Percentiles rank a stretch among this genome's conserved stretches.
These are phyloP conservation scores for Leucaena leucocephala DNA, from an alignment of 306 rosid species.

Conservation along the genomic window DNA sequence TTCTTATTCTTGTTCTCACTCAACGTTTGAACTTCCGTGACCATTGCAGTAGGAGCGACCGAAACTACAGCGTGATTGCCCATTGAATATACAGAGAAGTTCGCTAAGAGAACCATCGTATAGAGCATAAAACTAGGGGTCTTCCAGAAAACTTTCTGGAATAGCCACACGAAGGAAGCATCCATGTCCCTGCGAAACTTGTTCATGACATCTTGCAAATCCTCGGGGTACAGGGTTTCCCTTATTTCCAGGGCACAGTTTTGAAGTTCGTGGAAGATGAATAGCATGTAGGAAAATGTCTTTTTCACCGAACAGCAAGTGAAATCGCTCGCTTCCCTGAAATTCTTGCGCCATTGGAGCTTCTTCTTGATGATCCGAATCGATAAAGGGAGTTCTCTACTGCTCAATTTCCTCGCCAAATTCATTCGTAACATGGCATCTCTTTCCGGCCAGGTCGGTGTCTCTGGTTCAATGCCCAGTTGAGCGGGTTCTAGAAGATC, in stretches of 20 bases:
- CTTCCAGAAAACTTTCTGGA: slow-evolving; percentile 67
- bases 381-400: slow-evolving; percentile 55
- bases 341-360: slow-evolving; percentile 43
- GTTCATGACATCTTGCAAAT: slow-evolving; percentile 50
- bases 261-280: slow-evolving; percentile 65
- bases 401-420: slow-evolving; percentile 56
- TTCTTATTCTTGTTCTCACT: slow-evolving; percentile 8
- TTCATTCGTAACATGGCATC: slow-evolving; percentile 42
- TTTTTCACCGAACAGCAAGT: slow-evolving; percentile 54
- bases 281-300: slow-evolving; percentile 63
- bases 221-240: slow-evolving; percentile 56
- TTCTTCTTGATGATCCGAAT: slow-evolving; percentile 68
- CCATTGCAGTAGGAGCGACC: slow-evolving; percentile 28
- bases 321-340: slow-evolving; percentile 38
- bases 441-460: slow-evolving; percentile 70
- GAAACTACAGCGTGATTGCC: slow-evolving; percentile 36
- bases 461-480: slow-evolving; percentile 59
- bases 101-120: slow-evolving; percentile 66
- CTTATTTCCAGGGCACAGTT: slow-evolving; percentile 57
- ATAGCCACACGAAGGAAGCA: slow-evolving; percentile 72
- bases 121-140: slow-evolving; percentile 76
- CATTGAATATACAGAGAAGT: slow-evolving; percentile 66
- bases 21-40: slow-evolving; percentile 19
- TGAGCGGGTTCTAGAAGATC: slow-evolving; percentile 54
- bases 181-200: slow-evolving; percentile 62